These are phyloP conservation scores for Calycina marina DNA, from an alignment of 2,329 filamentous ascomycete species.

Conservation along the genomic window DNA sequence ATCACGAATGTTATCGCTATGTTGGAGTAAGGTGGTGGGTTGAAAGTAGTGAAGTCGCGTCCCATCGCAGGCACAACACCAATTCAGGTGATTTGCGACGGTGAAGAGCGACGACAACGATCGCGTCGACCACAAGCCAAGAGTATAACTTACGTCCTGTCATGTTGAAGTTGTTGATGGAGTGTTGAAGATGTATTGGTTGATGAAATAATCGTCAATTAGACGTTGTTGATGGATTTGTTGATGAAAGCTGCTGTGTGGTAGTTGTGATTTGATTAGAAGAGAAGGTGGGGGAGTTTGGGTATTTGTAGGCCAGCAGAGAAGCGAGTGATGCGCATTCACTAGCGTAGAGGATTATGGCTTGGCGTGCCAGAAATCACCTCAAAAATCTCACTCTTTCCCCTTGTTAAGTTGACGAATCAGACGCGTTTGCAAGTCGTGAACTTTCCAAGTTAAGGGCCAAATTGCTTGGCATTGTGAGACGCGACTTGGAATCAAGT, in stretches of 20 bases:
- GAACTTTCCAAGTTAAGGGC: too few relatives aligned
- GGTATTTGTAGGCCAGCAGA: too few relatives aligned
- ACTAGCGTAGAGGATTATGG: too few relatives aligned
- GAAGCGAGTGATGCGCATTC: too few relatives aligned
- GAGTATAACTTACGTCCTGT: constrained; percentile 37
- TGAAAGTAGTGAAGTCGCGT: constrained; percentile 1
- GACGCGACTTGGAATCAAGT: too few relatives aligned
- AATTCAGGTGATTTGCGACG: constrained; percentile 3
- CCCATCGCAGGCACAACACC: constrained; percentile 1
- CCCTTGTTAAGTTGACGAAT: too few relatives aligned
- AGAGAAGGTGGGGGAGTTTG: background rate
- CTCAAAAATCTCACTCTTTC: too few relatives aligned
- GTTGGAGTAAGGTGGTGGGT: background rate
- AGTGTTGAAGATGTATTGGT: constrained; percentile 12
- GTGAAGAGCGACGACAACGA: constrained; percentile 37
- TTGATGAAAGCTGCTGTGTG: constrained; percentile 6
- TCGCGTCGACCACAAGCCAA: constrained; percentile 46
- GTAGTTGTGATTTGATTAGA: background rate
- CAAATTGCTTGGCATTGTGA: too few relatives aligned
- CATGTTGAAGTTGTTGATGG: constrained; percentile 31
- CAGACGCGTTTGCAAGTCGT: too few relatives aligned
- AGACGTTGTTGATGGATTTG: constrained; percentile 7
- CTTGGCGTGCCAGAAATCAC: too few relatives aligned
- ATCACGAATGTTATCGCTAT: background rate
- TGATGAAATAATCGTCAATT: constrained; percentile 7